Evolutionary conservation across 768 basidiomycete species (phyloP), one percentile per base, ranked within the genome.

Genomic region (Suillus tomentosus): DNA sequence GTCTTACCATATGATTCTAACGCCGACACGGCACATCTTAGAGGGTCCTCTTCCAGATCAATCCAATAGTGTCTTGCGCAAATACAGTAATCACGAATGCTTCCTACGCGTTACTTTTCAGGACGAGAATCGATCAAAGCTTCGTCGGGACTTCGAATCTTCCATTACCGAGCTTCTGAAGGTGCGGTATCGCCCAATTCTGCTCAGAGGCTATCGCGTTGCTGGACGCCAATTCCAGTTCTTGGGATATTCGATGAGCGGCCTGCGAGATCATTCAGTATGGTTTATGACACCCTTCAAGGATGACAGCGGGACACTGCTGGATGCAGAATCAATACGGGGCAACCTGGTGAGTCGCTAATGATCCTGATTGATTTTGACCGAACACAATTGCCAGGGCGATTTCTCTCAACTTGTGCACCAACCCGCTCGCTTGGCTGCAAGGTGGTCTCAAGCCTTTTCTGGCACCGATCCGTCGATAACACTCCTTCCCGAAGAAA

Each of bases 371-470:
- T 48, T 56, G 36, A 39, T 19, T 34, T 15, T 11, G 24, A 60
- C 42, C 5, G 13, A 60, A 48, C 27, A 36, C 7, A 27, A 40
- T 43, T 8, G 13, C 40, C 40, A 81, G 80, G 80, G 80, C 1
- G 75, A 81, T 64, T 81, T 81, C 65, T 73, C 79, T 22, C 68
- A 66, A 17, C 69, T 82, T 55, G 37, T 63, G 19, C 62, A 74
- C 57, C 73, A 77, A 58, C 84, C 84, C n/a, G 81, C 84, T 13
- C 75, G 81, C 48, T 79, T 81, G 11, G 84, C 77, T 7, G 84
- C 84, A n/a, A 77, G 84, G 27, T 81, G 85, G 79, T 77, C 81
- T 34, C 85, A 85, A 69, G 83, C 81, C 1, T 85, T 86, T 68
- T 82, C 84, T 1, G 76, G 82, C 1, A 84, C 84, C 0, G 81